Percentiles rank a stretch among this genome's conserved stretches.
These are phyloP conservation scores for Carex kokanica DNA, from an alignment of 176 grass and related monocot genomes.

Conservation along the genomic window DNA sequence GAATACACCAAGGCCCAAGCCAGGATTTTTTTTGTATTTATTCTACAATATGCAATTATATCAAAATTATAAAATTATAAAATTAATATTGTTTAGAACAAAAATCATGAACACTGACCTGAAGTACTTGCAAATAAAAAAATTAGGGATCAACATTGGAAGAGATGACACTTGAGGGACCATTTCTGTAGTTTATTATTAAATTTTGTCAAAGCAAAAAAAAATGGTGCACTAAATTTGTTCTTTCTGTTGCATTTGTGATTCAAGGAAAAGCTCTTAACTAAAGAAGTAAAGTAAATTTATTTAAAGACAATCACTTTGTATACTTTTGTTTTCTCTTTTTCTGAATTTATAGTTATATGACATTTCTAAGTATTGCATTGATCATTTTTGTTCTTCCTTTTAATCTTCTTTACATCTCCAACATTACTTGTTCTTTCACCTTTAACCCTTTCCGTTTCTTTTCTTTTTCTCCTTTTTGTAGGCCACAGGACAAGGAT, in stretches of 20 bases:
- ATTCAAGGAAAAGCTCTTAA: neutral
- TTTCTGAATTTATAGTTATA: neutral
- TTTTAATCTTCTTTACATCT: constrained; percentile 10
- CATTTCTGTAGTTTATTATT: neutral
- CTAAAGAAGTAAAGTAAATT: neutral
- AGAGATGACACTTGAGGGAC: neutral
- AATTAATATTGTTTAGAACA: neutral
- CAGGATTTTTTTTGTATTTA: neutral
- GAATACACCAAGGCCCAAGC: neutral
- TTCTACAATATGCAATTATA: too few species aligned
- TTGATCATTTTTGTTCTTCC: neutral
- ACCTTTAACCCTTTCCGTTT: neutral
- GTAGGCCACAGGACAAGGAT: constrained; percentile 17
- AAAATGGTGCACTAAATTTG: neutral
- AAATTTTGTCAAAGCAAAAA: neutral
- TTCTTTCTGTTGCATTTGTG: neutral
- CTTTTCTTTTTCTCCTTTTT: neutral
- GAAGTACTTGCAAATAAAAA: neutral
- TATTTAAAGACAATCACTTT: constrained; percentile 5
- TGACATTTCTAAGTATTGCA: neutral
- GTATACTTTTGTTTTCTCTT: neutral
- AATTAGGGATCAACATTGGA: neutral
- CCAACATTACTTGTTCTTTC: constrained; percentile 10
- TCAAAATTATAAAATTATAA: neutral
- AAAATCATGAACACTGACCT: neutral